A percentile compares a stretch with the other conserved stretches of the same genome.
Evolutionary conservation across 1,284 basidiomycete genomes (phyloP).

Genomic region (Sphaerobolus stellatus): DNA sequence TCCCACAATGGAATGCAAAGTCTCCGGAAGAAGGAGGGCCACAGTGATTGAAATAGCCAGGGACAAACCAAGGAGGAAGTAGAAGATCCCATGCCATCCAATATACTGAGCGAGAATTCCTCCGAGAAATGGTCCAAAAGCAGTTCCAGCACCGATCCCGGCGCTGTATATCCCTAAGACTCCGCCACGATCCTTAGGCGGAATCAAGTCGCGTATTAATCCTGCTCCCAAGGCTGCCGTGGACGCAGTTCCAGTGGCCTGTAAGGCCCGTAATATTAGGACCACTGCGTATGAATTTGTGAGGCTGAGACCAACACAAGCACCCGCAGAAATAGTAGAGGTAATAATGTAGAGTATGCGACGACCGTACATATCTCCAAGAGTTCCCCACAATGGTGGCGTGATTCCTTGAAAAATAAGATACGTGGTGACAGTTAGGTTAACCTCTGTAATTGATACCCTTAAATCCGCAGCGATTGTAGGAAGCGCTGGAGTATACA

Average conservation of each 20-base stretch:
- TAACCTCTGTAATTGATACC: not conserved
- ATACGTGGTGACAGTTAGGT: not conserved
- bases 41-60: not conserved
- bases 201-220: constrained; percentile 1
- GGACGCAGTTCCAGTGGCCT: constrained; percentile 1
- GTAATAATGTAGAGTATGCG: too few species aligned
- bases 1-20: not conserved
- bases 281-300: not conserved
- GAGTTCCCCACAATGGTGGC: not conserved
- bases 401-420: constrained; percentile 1
- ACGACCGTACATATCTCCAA: too few species aligned
- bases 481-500: constrained; percentile 1
- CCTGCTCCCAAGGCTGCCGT: not conserved
- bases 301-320: not conserved
- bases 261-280: not conserved
- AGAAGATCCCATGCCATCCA: constrained; percentile 3
- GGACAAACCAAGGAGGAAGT: not conserved
- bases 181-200: not conserved
- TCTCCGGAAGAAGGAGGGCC: not conserved
- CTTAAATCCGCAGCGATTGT: not conserved
- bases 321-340: too few species aligned
- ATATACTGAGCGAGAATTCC: not conserved
- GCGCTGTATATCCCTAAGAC: not conserved
- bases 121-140: constrained; percentile 1
- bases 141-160: not conserved